These are phyloP conservation scores for Curvularia sp. DNA, from an alignment of 2,329 filamentous ascomycete genomes.

Conservation along the genomic window DNA sequence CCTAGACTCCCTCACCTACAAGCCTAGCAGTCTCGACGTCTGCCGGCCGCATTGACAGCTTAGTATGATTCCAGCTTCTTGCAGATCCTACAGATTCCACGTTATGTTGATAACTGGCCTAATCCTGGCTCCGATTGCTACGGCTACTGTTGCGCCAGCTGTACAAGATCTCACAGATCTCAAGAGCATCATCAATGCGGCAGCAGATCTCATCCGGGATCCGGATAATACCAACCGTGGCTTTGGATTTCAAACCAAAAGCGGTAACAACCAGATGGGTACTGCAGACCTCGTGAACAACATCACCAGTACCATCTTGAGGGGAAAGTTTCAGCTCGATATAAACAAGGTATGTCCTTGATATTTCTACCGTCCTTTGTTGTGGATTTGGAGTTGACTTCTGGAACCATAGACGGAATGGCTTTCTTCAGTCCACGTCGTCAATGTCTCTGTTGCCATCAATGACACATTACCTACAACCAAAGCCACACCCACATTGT, in stretches of 20 bases:
- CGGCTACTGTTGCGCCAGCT: conserved; percentile 31
- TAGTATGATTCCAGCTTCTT: conserved; percentile 18
- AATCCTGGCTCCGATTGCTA: conserved; percentile 32
- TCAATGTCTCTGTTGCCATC: conserved; percentile 11
- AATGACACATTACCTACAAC: conserved; percentile 18
- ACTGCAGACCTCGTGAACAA: conserved; percentile 47
- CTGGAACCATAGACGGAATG: conserved; percentile 23
- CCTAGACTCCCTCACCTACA: conserved; percentile 9
- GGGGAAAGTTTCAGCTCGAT: conserved; percentile 42
- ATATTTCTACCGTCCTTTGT: background rate
- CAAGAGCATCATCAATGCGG: conserved; percentile 37
- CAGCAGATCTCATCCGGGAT: conserved; percentile 39
- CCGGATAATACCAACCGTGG: conserved; percentile 38
- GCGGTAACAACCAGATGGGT: conserved; percentile 28
- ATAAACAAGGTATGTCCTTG: conserved; percentile 36
- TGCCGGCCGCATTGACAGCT: conserved; percentile 13
- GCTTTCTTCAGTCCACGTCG: conserved; percentile 20
- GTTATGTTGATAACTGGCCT: conserved; percentile 41
- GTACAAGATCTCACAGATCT: conserved; percentile 43
- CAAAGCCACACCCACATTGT: conserved; percentile 23
- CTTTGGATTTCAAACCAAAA: conserved; percentile 34
- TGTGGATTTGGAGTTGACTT: conserved; percentile 4
- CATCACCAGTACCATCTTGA: conserved; percentile 41
- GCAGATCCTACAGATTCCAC: conserved; percentile 7
- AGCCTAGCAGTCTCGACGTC: conserved; percentile 4